These are phyloP conservation scores for Leishmania tarentolae DNA, from an alignment of 208 protist species.

Conservation along the genomic window DNA sequence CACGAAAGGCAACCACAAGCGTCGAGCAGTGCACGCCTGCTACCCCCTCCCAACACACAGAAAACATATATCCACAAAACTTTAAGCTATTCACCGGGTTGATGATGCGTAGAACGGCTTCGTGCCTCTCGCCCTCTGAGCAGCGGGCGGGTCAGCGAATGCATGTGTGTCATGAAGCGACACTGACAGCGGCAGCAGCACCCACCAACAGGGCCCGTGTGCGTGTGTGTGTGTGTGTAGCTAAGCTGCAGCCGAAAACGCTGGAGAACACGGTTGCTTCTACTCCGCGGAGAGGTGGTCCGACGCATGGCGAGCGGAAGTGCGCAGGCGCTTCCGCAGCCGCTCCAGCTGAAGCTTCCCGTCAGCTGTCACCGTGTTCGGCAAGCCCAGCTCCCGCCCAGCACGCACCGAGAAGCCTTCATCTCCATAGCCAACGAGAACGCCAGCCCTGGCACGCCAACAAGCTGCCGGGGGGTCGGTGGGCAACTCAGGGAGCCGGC, in stretches of 20 bases:
- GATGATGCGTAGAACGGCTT: not conserved
- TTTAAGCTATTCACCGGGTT: not conserved
- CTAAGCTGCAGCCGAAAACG: not conserved
- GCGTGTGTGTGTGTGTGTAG: not conserved
- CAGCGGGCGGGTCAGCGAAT: not conserved
- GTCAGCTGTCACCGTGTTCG: constrained; percentile 73
- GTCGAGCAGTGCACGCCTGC: not conserved
- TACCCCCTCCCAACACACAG: not conserved
- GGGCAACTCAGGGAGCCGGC: constrained; percentile 75
- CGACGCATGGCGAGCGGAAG: constrained; percentile 18
- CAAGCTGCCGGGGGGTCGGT: constrained; percentile 53
- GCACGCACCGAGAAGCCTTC: constrained; percentile 75
- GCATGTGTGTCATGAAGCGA: not conserved
- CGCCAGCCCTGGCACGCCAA: constrained; percentile 19
- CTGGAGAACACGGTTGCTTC: not conserved
- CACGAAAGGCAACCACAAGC: not conserved
- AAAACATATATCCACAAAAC: not conserved
- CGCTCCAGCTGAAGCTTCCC: constrained; percentile 54
- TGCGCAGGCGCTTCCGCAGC: constrained; percentile 71
- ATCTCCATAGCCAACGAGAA: constrained; percentile 68
- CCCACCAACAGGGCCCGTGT: not conserved
- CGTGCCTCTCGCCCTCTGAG: not conserved
- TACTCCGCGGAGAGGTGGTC: constrained; percentile 9
- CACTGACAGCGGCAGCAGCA: not conserved
- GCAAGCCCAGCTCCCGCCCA: constrained; percentile 57